Evolutionary conservation across 148 eudicot genomes (phyloP).

Genomic region (Diospyros kaki): DNA sequence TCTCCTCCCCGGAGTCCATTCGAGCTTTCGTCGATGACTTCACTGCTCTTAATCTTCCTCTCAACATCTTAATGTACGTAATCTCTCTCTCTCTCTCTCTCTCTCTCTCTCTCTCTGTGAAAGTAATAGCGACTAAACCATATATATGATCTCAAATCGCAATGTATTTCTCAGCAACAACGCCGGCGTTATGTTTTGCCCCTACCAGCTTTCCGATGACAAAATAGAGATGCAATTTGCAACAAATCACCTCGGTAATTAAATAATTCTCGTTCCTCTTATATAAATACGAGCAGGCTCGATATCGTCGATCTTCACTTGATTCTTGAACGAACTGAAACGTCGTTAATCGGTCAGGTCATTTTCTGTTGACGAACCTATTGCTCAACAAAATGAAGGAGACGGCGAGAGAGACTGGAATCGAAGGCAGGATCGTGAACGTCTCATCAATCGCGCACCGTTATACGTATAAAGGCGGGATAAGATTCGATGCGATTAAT

Average conservation of each 20-base stretch:
- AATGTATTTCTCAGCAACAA: constrained; percentile 46
- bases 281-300: background rate
- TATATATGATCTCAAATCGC: too few relatives aligned
- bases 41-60: constrained; percentile 55
- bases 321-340: background rate
- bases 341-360: constrained; percentile 36
- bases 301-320: background rate
- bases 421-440: constrained; percentile 73
- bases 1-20: constrained; percentile 53
- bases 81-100: background rate
- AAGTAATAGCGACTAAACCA: background rate
- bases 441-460: constrained; percentile 65
- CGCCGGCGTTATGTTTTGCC: constrained; percentile 72
- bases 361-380: constrained; percentile 66
- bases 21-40: constrained; percentile 49
- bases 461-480: constrained; percentile 45
- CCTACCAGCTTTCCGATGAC: constrained; percentile 52
- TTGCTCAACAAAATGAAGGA: constrained; percentile 71
- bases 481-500: constrained; percentile 47
- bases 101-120: background rate
- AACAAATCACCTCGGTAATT: constrained; percentile 67
- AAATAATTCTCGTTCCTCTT: background rate
- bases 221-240: constrained; percentile 85
- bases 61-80: constrained; percentile 67
- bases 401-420: constrained; percentile 47